phyloP scores from a whole-genome alignment of 768 basidiomycete genomes.

The Macrolepiota fuliginosa region DNA sequence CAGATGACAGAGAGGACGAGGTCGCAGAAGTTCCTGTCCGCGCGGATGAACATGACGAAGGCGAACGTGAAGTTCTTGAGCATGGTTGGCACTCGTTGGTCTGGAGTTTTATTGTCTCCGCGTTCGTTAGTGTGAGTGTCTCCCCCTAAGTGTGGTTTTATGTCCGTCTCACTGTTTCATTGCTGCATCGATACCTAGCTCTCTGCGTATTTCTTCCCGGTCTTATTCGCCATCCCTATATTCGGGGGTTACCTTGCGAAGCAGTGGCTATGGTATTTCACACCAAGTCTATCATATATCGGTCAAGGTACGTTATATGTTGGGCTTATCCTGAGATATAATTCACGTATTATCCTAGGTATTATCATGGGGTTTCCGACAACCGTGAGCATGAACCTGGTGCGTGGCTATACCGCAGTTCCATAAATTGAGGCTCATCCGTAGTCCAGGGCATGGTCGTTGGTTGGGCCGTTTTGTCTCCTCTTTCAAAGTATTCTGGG shows the following conservation, averaged over 20 bases:
- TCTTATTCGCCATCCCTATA: conserved; percentile 82
- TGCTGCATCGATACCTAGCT: conserved; percentile 47
- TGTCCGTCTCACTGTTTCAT: background rate
- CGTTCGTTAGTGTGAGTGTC: conserved; percentile 65
- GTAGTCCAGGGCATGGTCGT: conserved; percentile 82
- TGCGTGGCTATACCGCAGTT: conserved; percentile 28
- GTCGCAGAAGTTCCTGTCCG: conserved; percentile 9
- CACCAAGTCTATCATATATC: conserved; percentile 88
- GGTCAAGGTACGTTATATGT: conserved; percentile 68
- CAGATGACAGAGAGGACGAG: conserved; percentile 21
- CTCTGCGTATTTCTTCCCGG: conserved; percentile 84
- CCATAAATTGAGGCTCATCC: background rate
- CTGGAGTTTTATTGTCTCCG: conserved; percentile 79
- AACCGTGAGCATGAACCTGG: conserved; percentile 89
- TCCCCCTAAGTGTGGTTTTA: background rate
- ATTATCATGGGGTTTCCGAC: conserved; percentile 99
- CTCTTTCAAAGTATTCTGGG: conserved; percentile 72
- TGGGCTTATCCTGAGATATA: background rate
- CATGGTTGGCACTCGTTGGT: conserved; percentile 77
- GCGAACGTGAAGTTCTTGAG: conserved; percentile 49
- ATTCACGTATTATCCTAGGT: conserved; percentile 37
- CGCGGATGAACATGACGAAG: conserved; percentile 25
- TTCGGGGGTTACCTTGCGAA: conserved; percentile 82
- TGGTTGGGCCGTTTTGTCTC: conserved; percentile 94
- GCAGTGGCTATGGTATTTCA: conserved; percentile 92